These are phyloP conservation scores for Calonectria pteridis DNA, from an alignment of 2,329 filamentous ascomycete genomes.

Conservation along the genomic window DNA sequence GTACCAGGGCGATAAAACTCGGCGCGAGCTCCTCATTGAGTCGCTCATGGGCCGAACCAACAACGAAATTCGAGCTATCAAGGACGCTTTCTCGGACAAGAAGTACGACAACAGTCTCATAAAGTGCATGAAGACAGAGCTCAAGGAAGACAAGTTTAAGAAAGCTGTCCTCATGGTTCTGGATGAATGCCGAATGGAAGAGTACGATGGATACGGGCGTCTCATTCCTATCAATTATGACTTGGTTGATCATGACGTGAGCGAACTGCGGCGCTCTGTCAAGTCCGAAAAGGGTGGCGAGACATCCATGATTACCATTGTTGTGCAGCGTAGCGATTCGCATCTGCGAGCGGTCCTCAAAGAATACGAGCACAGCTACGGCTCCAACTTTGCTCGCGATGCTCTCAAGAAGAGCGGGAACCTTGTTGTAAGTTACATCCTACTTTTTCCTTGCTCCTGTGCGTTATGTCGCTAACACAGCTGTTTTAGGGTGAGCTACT, in stretches of 20 bases:
- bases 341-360: constrained; percentile 86
- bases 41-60: constrained; percentile 91
- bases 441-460: background rate
- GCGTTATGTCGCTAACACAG: constrained; percentile 7
- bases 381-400: constrained; percentile 87
- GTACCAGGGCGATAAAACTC: constrained; percentile 89
- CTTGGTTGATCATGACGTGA: constrained; percentile 78
- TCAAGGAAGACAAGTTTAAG: constrained; percentile 97
- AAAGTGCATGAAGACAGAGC: constrained; percentile 90
- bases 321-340: constrained; percentile 82
- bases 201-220: constrained; percentile 75
- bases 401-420: constrained; percentile 92
- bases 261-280: constrained; percentile 76
- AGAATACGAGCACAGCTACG: constrained; percentile 79
- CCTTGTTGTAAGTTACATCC: constrained; percentile 79
- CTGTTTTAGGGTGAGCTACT: constrained; percentile 84
- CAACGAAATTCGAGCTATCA: constrained; percentile 87
- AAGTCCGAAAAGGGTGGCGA: constrained; percentile 85
- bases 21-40: constrained; percentile 92
- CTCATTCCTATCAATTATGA: constrained; percentile 68
- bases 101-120: constrained; percentile 86
- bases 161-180: constrained; percentile 86
- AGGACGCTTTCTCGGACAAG: constrained; percentile 89
- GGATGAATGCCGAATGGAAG: constrained; percentile 86
- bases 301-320: constrained; percentile 86